phyloP scores from a whole-genome alignment of 108 stramenopile genomes.

The Skeletonema potamos region DNA sequence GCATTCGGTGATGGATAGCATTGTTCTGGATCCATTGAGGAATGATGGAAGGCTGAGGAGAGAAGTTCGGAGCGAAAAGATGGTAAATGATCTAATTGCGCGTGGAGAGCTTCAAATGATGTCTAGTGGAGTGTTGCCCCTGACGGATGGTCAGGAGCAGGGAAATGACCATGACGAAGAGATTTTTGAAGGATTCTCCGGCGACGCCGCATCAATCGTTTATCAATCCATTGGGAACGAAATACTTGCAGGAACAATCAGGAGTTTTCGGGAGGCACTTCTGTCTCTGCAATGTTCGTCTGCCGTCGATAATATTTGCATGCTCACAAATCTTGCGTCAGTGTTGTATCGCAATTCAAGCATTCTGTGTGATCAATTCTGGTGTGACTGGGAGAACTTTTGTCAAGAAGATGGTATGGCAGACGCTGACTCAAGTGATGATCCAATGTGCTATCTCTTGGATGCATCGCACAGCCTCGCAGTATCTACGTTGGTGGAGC shows the following conservation, averaged over 20 bases:
- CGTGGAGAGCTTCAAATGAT: constrained; percentile 3
- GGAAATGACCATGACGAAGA: constrained; percentile 7
- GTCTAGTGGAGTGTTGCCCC: not conserved
- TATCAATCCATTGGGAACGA: constrained; percentile 69
- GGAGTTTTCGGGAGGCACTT: constrained; percentile 40
- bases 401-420: constrained; percentile 7
- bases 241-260: constrained; percentile 54
- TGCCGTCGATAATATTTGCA: constrained; percentile 58
- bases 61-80: not conserved
- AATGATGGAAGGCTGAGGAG: not conserved
- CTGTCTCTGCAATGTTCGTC: constrained; percentile 24
- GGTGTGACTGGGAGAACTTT: constrained; percentile 59
- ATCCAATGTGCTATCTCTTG: constrained; percentile 55
- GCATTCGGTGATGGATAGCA: constrained; percentile 27
- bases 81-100: constrained; percentile 10
- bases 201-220: constrained; percentile 41
- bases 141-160: not conserved
- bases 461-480: constrained; percentile 60
- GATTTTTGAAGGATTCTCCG: not conserved
- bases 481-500: constrained; percentile 24
- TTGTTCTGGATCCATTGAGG: constrained; percentile 35
- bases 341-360: constrained; percentile 52
- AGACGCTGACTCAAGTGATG: constrained; percentile 2
- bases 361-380: constrained; percentile 57
- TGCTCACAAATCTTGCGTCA: constrained; percentile 54